These are phyloP conservation scores for Colletotrichum ledebouriae DNA, from an alignment of 2,329 filamentous ascomycete genomes.

Conservation along the genomic window DNA sequence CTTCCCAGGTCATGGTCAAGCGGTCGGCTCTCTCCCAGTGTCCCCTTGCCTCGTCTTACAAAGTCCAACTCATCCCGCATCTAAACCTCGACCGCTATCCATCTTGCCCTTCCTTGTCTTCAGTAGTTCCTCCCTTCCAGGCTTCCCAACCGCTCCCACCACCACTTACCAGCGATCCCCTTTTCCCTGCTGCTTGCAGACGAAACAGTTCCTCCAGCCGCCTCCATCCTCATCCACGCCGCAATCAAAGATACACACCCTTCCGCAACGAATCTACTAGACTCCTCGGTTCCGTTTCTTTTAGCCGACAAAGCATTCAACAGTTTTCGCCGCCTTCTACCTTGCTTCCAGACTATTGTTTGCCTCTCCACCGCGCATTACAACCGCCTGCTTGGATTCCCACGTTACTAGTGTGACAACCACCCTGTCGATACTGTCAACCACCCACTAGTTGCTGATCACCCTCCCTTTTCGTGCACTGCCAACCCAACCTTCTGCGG, in stretches of 20 bases:
- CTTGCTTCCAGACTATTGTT: constrained; percentile 13
- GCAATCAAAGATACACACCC: constrained; percentile 19
- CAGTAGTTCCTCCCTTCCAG: constrained; percentile 13
- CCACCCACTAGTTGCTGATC: constrained; percentile 39
- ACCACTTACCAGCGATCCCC: constrained; percentile 23
- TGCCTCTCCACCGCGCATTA: constrained; percentile 19
- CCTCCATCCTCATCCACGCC: constrained; percentile 13
- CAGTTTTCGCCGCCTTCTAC: constrained; percentile 23
- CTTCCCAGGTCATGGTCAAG: constrained; percentile 5
- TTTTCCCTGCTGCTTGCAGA: constrained; percentile 36
- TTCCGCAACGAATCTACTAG: neutral
- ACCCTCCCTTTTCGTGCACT: constrained; percentile 38
- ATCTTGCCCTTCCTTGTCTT: constrained; percentile 25
- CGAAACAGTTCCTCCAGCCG: constrained; percentile 33
- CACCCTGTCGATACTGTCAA: constrained; percentile 34
- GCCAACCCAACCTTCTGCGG: constrained; percentile 23
- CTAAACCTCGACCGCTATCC: constrained; percentile 15
- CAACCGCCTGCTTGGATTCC: constrained; percentile 16
- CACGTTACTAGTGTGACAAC: constrained; percentile 26
- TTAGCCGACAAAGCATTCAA: constrained; percentile 8
- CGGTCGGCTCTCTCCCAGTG: constrained; percentile 3
- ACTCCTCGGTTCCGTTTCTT: constrained; percentile 1
- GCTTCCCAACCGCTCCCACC: constrained; percentile 25
- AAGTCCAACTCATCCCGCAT: constrained; percentile 40
- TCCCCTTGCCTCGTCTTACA: constrained; percentile 29